These are phyloP conservation scores for Chlamydomonas sphaeroides DNA, from an alignment of 139 green algal species.

Conservation along the genomic window DNA sequence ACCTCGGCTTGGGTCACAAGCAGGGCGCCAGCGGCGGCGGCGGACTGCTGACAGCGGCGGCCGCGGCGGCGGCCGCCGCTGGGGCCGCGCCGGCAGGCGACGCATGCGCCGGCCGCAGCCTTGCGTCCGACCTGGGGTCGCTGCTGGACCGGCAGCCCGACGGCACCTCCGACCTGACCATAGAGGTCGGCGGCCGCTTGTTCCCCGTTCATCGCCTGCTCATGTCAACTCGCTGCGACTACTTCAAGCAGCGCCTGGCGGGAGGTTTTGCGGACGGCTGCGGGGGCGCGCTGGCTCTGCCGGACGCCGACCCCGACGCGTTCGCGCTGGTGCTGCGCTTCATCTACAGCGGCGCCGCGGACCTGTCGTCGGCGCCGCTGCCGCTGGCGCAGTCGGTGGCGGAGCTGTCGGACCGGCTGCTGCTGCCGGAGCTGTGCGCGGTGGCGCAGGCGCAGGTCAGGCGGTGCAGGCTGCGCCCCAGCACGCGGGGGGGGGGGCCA, in stretches of 20 bases:
- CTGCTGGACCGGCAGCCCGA: not conserved
- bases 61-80: too few relatives aligned
- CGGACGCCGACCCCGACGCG: not conserved
- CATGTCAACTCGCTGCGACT: not conserved
- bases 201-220: not conserved
- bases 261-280: not conserved
- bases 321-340: not conserved
- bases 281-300: not conserved
- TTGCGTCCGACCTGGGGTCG: not conserved
- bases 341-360: not conserved
- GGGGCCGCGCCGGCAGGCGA: too few relatives aligned
- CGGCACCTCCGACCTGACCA: not conserved
- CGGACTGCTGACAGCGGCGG: too few relatives aligned
- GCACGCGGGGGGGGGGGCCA: too few relatives aligned
- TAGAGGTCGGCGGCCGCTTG: not conserved
- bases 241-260: not conserved
- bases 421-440: slow-evolving; percentile 3
- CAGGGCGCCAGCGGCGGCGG: too few relatives aligned
- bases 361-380: too few relatives aligned
- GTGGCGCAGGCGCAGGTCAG: too few relatives aligned
- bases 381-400: not conserved
- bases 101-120: too few relatives aligned
- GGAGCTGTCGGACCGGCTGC: slow-evolving; percentile 9
- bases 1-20: too few relatives aligned
- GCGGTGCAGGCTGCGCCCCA: too few relatives aligned